phyloP scores from a whole-genome alignment of 148 eudicot genomes.

The Cornus suecica region DNA sequence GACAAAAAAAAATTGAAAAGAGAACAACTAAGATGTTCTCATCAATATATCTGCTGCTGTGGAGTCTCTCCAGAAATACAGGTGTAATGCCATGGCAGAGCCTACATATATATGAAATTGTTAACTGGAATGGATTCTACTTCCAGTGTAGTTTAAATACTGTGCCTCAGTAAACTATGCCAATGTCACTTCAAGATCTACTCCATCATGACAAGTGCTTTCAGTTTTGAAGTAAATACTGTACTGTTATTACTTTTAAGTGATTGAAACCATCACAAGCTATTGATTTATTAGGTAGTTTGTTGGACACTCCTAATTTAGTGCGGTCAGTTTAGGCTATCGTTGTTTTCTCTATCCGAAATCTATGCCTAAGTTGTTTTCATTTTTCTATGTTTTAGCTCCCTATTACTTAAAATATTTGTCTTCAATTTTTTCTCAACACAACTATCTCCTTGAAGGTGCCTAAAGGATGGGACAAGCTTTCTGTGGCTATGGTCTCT shows the following conservation, averaged over 20 bases:
- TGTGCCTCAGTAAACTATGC: not conserved
- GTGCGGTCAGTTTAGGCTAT: not conserved
- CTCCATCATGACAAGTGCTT: not conserved
- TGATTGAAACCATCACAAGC: no score
- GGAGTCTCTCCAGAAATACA: no score
- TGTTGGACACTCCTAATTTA: no score
- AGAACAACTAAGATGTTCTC: no score
- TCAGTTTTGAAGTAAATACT: not conserved
- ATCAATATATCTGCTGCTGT: no score
- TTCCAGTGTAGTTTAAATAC: not conserved
- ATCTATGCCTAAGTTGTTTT: not conserved
- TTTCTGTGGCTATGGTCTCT: slow-evolving; percentile 51
- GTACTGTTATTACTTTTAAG: not conserved
- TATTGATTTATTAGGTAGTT: no score
- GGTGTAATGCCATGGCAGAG: no score
- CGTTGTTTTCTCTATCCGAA: not conserved
- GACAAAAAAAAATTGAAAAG: no score
- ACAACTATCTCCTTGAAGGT: slow-evolving; percentile 40
- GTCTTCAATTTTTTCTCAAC: slow-evolving; percentile 6
- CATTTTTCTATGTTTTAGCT: not conserved
- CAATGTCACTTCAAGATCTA: not conserved
- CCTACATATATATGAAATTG: no score
- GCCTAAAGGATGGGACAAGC: slow-evolving; percentile 91
- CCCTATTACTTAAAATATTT: not conserved
- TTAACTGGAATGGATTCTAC: no score